Evolutionary conservation across 306 rosid species (phyloP), one percentile per base, ranked within the genome.

Genomic region (Mimosa pudica): DNA sequence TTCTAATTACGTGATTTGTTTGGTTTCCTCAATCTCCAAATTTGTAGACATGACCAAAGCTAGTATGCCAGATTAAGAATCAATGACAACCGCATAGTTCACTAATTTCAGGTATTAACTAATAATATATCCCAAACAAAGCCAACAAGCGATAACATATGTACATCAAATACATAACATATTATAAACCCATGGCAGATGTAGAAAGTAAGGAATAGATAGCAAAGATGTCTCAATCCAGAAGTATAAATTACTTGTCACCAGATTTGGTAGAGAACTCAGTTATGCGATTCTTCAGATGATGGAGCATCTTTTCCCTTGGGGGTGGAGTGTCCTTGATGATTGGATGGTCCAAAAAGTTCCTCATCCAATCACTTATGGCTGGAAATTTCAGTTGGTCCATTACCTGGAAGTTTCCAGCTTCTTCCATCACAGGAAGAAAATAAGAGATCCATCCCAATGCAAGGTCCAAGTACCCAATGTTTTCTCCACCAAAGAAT

Each of bases 381-480:
- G 76, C 81, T 18, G 90, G 52, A 69, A 48, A 89, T 80, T 75
- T 83, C 32, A 55, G 10, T 0, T 89, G 88, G 67, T 89, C 93
- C 17, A 85, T 9, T 57, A 89, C 12, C 11, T 80, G 68, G 73
- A 35, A 72, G 7, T 79, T 74, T 7, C 87, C 90, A 71, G 85
- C 84, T 82, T 89, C 88, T 72, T 89, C 88, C 45, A 49, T 85
- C 75, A 87, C 14, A 10, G 90, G 93, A 60, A 87, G 77, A 86
- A 84, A 81, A 67, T 83, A 73, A 45, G 88, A 73, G 41, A 87
- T 87, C 93, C 93, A 89, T 62, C 90, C 93, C 72, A 87, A 46
- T 65, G 85, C 90, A 74, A 89, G 30, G n/a, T 87, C 90, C 73
- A 89, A 75, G 77, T 87, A 89, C 41, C 93, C 93, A 60, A 89